phyloP scores from a whole-genome alignment of 768 basidiomycete genomes.

The Naganishia randhawae region DNA sequence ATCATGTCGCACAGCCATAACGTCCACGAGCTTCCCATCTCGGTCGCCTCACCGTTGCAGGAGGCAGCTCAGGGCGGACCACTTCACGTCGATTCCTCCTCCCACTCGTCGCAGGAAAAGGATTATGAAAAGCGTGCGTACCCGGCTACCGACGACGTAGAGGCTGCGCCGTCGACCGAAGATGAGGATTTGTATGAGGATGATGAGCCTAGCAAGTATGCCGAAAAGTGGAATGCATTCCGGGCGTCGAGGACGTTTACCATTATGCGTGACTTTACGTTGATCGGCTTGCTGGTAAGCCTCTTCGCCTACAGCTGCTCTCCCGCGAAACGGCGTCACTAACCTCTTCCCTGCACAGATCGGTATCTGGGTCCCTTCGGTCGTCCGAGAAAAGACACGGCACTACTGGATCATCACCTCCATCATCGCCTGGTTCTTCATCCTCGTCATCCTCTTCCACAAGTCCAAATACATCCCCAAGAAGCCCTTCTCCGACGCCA shows the following conservation, averaged over 20 bases:
- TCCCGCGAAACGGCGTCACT: too few relatives aligned
- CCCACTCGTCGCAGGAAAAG: slow-evolving; percentile 19
- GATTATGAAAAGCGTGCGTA: slow-evolving; percentile 20
- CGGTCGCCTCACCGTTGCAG: slow-evolving; percentile 13
- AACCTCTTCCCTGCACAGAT: slow-evolving; percentile 1
- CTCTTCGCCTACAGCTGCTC: not conserved
- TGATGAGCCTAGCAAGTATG: slow-evolving; percentile 9
- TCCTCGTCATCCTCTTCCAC: slow-evolving; percentile 31
- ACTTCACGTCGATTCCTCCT: not conserved
- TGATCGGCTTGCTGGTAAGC: slow-evolving; percentile 25
- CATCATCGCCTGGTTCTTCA: slow-evolving; percentile 32
- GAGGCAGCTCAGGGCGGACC: slow-evolving; percentile 17
- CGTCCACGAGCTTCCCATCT: slow-evolving; percentile 20
- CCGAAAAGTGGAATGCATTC: slow-evolving; percentile 23
- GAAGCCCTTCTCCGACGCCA: slow-evolving; percentile 26
- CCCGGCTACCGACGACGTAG: slow-evolving; percentile 16
- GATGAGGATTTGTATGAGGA: slow-evolving; percentile 22
- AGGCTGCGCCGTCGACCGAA: slow-evolving; percentile 19
- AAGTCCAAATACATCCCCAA: slow-evolving; percentile 28
- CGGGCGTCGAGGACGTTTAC: not conserved
- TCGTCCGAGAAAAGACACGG: slow-evolving; percentile 26
- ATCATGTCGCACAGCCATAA: slow-evolving; percentile 15
- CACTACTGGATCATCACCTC: slow-evolving; percentile 32
- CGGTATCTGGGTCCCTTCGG: slow-evolving; percentile 29
- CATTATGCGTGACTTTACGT: slow-evolving; percentile 17